Evolutionary conservation across 1,284 basidiomycete species (phyloP).

Genomic region (Marasmius fiardii): DNA sequence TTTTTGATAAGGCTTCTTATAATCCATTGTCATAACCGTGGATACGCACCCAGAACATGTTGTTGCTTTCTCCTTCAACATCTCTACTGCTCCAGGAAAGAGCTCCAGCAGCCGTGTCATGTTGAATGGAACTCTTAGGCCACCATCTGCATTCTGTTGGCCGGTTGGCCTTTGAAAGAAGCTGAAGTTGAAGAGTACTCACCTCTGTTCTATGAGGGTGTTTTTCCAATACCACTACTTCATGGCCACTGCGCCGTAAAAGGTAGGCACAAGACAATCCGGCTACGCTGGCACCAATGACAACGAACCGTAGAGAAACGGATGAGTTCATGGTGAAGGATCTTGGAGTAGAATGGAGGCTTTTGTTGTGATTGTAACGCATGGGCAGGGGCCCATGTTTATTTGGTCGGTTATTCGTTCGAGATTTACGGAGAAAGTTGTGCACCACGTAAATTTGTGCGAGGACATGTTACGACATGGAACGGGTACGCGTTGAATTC

Average conservation of each 20-base stretch:
- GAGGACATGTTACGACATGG: too few relatives aligned
- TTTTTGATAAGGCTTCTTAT: neutral
- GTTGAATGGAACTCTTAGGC: slow-evolving; percentile 15
- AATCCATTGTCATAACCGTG: neutral
- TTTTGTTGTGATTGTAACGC: neutral
- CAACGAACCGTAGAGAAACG: slow-evolving; percentile 10
- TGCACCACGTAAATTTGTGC: too few relatives aligned
- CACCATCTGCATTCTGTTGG: slow-evolving; percentile 1
- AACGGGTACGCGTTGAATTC: too few relatives aligned
- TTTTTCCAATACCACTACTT: slow-evolving; percentile 10
- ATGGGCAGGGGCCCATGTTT: neutral
- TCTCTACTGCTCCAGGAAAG: slow-evolving; percentile 3
- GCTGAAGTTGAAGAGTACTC: neutral
- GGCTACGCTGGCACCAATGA: slow-evolving; percentile 15
- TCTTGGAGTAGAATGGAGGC: neutral
- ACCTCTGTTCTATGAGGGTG: neutral
- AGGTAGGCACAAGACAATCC: slow-evolving; percentile 14
- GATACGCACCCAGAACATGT: slow-evolving; percentile 8
- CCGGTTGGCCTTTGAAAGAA: neutral
- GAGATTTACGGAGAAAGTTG: too few relatives aligned
- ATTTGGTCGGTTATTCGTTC: too few relatives aligned
- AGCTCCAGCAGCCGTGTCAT: slow-evolving; percentile 11
- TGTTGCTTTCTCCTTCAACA: slow-evolving; percentile 6
- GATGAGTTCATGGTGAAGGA: neutral
- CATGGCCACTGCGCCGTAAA: slow-evolving; percentile 7